Evolutionary conservation across 73 alveolate genomes (phyloP), one percentile per base, ranked within the genome.

Genomic region (Blepharisma japonicum): DNA sequence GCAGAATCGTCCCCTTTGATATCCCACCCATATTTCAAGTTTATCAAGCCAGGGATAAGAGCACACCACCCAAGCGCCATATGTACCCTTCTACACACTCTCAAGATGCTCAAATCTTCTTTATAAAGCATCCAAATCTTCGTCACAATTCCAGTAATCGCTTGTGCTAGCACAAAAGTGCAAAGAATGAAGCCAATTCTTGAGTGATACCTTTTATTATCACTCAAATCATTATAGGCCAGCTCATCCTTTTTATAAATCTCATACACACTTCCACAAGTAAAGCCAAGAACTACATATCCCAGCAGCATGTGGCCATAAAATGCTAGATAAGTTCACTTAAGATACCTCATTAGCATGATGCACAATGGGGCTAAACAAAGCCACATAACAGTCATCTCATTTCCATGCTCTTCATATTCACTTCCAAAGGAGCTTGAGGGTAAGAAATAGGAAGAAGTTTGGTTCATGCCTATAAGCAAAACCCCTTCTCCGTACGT

Each of bases 301-400:
- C 74, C 74, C 18, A 61, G 74, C 5, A 61, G 11, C 23, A 39
- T 9, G 23, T 61, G 74, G 47, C 14, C 23, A 5, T 14, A 8
- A 5, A 11, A 8, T 1, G 74, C 38, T 14, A 61, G 23, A 61
- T n/a, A 9, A n/a, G 47, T 14, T 39, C 74, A 61, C 23, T 61
- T 61, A 39, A 61, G 23, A 25, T 61, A 61, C 23, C 74, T 61
- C 6, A 61, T 61, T 14, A 61, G 18, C 18, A 61, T 61, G 14
- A 61, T 61, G 18, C 47, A n/a, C 23, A 25, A 11, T 61, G 14
- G 50, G 39, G 47, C 47, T 25, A 61, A n/a, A 8, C 74, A n/a
- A 25, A 61, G n/a, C 74, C 74, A 61, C 74, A 61, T 61, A 25
- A 61, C 74, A 3, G 49, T 61, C 74, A 61, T 61, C 47, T 61